Evolutionary conservation across 768 basidiomycete genomes (phyloP), one percentile per base, ranked within the genome.

Genomic region (Rhizopogon sp.): DNA sequence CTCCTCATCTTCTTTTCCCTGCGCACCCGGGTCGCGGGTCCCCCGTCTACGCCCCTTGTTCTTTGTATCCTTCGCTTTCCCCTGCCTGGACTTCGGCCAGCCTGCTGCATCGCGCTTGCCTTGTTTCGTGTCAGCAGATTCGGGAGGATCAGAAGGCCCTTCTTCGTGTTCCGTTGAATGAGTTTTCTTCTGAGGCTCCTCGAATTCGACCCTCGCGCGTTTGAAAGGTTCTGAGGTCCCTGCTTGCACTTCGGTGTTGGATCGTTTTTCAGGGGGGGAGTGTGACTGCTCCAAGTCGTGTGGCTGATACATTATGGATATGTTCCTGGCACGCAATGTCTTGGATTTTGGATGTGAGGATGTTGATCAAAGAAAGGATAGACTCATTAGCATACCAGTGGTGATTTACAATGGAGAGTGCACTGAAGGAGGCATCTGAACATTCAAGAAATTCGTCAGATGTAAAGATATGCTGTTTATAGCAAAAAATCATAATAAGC

Each of bases 41-140:
- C 75, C 74, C 49, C 79, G 74, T 22, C 75, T 72, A 22, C 76
- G 65, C 5, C 71, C 72, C 29, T 59, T 54, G 50, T 74, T 75
- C 56, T 65, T 72, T 17, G 65, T 63, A 49, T 67, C 66, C 60
- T 74, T 76, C 42, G 69, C 72, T 45, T 75, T 74, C 41, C 66
- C 67, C 56, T 66, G 63, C 11, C 70, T 63, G 6, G 72, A 71
- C 35, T 67, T 72, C 0, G 69, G 40, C 60, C 67, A 70, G 13
- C 72, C 67, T 5, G 65, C 63, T 11, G 72, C 57, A 43, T 69
- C 66, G 9, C 63, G 64, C 40, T 58, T 60, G 41, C 41, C 61
- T 3, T 33, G 8, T 16, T 39, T 43, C 37, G 59, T 60, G 52
- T 42, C 50, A 22, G 3, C 33, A 13, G 28, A 37, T 25, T 25